Percentiles rank a stretch among this genome's conserved stretches.
Conservation (phyloP, 371 early-diverging fungal genomes). For the Mucor velutinosus region DNA sequence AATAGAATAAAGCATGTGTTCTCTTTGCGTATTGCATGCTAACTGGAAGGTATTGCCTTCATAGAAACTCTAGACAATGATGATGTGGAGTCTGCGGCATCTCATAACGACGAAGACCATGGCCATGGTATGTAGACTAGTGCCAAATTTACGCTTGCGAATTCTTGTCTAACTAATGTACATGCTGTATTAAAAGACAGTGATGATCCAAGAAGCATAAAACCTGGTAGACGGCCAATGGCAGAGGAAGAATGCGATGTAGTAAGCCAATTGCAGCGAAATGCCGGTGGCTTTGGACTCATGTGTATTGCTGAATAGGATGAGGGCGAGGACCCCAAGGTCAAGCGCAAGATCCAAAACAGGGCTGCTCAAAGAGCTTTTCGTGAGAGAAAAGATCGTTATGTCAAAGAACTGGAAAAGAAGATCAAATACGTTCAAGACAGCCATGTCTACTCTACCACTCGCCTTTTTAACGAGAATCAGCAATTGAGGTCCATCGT, state of each 20-base stretch:
- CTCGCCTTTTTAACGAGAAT: conserved; percentile 41
- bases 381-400: conserved; percentile 63
- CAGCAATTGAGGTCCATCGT: conserved; percentile 37
- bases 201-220: conserved; percentile 15
- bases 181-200: conserved; percentile 11
- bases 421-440: conserved; percentile 62
- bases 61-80: not conserved
- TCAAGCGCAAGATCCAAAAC: conserved; percentile 68
- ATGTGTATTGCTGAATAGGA: not conserved
- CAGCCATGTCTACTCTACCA: conserved; percentile 32
- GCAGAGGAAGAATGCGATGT: conserved; percentile 14
- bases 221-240: conserved; percentile 28
- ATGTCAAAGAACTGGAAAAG: conserved; percentile 62
- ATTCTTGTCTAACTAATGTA: not conserved
- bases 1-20: not conserved
- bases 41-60: not conserved
- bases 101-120: not conserved
- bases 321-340: conserved; percentile 18
- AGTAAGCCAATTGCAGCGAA: not conserved
- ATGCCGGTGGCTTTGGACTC: not conserved
- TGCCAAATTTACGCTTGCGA: not conserved
- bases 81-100: not conserved
- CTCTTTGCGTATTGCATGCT: not conserved
- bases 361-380: conserved; percentile 73
- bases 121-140: conserved; percentile 1